Percentiles rank a stretch among this genome's conserved stretches.
Conservation (phyloP, 768 basidiomycete genomes). For the Antrodiella citrinella region DNA sequence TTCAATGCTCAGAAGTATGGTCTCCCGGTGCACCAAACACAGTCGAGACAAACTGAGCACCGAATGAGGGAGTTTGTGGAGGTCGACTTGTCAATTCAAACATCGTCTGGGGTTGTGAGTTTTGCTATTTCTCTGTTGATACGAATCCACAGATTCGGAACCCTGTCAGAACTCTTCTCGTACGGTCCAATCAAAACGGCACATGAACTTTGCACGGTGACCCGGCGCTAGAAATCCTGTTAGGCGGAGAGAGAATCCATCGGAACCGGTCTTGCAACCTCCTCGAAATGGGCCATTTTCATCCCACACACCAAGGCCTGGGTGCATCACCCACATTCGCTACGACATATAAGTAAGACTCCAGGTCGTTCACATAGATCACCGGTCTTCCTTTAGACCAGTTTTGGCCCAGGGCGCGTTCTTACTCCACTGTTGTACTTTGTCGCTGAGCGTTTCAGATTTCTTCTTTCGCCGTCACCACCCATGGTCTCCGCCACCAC, state of each 20-base stretch:
- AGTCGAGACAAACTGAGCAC: slow-evolving; percentile 1
- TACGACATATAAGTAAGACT: background rate
- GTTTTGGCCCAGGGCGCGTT: background rate
- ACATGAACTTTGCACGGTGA: background rate
- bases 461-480: background rate
- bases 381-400: background rate
- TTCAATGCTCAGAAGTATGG: too few species aligned
- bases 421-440: background rate
- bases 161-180: background rate
- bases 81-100: background rate
- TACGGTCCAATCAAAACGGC: background rate
- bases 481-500: slow-evolving; percentile 1
- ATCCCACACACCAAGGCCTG: background rate
- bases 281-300: background rate
- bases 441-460: background rate
- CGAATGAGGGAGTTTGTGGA: slow-evolving; percentile 4
- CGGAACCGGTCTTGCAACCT: background rate
- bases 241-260: background rate
- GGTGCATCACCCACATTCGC: too few species aligned
- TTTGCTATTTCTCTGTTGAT: background rate
- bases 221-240: background rate
- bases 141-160: background rate
- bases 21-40: slow-evolving; percentile 2
- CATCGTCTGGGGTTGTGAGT: background rate
- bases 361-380: background rate